A percentile compares a stretch with the other conserved stretches of the same genome.
Conservation (phyloP, 176 grass and related monocot species). For the Alloteropsis semialata region DNA sequence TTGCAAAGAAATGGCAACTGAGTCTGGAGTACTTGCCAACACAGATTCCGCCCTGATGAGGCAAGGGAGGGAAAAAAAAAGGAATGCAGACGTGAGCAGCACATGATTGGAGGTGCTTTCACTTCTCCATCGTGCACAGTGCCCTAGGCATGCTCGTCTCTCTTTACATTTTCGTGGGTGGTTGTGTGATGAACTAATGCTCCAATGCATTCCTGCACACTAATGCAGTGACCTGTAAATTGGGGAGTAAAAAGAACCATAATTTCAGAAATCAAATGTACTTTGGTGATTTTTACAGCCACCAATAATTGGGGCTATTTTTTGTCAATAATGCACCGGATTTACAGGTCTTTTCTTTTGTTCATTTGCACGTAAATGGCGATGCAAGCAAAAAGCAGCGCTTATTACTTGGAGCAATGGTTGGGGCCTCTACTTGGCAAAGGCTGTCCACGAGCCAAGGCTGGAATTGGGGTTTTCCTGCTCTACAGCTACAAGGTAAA, state of each 20-base stretch:
- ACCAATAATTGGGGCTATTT: not conserved
- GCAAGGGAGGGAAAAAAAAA: conserved; percentile 1
- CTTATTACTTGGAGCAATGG: conserved; percentile 15
- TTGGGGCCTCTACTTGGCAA: not conserved
- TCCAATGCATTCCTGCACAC: not conserved
- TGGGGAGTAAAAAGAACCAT: not conserved
- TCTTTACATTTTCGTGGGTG: not conserved
- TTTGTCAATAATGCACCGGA: not conserved
- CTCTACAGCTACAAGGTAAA: not conserved
- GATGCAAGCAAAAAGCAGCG: not conserved
- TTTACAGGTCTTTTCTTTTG: not conserved
- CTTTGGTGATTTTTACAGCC: not conserved
- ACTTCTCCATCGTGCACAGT: not conserved
- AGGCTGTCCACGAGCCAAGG: not conserved
- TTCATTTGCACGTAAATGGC: not conserved
- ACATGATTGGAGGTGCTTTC: not conserved
- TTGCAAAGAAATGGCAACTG: not conserved
- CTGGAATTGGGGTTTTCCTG: not conserved
- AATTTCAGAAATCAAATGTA: not conserved
- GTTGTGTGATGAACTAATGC: not conserved
- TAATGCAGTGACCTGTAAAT: not conserved
- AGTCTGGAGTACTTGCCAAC: not conserved
- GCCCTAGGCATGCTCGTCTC: not conserved
- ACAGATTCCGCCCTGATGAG: not conserved
- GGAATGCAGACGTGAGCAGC: not conserved